Evolutionary conservation across 352 stramenopile genomes (phyloP).

Genomic region (Globisporangium megalacanthum): DNA sequence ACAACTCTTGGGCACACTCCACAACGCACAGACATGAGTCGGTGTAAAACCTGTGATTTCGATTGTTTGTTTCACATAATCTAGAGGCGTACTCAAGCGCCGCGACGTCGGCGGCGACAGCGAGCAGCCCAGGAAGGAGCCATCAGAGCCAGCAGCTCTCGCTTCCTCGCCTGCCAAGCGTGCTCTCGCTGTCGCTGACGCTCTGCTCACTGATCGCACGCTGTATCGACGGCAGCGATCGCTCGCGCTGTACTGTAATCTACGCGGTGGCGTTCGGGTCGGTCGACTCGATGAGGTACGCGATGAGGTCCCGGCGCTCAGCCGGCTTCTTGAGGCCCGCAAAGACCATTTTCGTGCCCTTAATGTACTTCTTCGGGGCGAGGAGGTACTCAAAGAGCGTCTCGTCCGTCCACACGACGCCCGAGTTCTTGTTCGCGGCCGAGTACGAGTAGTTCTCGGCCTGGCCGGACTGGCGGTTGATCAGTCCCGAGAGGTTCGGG

Average conservation of each 20-base stretch:
- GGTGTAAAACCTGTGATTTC: neutral
- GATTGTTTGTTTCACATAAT: neutral
- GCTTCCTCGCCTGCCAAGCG: neutral
- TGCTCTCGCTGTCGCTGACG: neutral
- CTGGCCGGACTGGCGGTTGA: constrained; percentile 95
- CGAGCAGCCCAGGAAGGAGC: neutral
- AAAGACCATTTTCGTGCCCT: constrained; percentile 99
- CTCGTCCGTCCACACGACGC: constrained; percentile 94
- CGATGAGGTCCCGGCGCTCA: constrained; percentile 97
- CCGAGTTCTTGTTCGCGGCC: constrained; percentile 98
- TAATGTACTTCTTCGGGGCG: constrained; percentile 99
- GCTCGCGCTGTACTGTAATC: constrained; percentile 3
- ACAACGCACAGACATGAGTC: neutral
- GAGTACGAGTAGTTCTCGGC: constrained; percentile 98
- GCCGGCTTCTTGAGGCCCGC: constrained; percentile 98
- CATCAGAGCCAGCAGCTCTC: neutral
- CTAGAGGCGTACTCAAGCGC: neutral
- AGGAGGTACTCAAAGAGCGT: constrained; percentile 99
- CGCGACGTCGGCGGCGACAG: neutral
- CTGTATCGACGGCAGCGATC: too few species aligned
- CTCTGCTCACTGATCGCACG: neutral
- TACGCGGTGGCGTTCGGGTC: constrained; percentile 40
- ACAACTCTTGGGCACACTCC: too few species aligned
- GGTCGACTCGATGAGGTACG: constrained; percentile 93
- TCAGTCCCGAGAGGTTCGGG: constrained; percentile 97